These are phyloP conservation scores for Mycena albidolilacea DNA, from an alignment of 768 basidiomycete species.

Conservation along the genomic window DNA sequence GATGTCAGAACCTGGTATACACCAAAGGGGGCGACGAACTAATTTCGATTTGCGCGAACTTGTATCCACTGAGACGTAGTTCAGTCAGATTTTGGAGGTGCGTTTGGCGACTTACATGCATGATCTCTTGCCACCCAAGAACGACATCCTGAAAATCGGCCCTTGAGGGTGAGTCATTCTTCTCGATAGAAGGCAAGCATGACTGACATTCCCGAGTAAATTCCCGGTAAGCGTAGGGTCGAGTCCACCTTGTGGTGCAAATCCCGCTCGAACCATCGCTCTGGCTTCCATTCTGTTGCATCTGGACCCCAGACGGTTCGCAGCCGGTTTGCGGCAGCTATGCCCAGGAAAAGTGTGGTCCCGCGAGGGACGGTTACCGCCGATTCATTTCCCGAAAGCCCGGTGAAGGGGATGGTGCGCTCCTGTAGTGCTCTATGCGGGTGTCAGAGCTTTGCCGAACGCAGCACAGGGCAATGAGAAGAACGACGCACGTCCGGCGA, in stretches of 20 bases:
- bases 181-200: neutral
- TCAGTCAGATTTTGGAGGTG: neutral
- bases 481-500: constrained; percentile 55
- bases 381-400: constrained; percentile 44
- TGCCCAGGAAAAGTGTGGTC: constrained; percentile 64
- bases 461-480: neutral
- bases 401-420: constrained; percentile 55
- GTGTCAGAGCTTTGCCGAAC: neutral
- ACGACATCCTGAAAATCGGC: constrained; percentile 61
- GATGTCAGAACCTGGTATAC: neutral
- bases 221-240: constrained; percentile 59
- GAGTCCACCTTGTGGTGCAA: constrained; percentile 27
- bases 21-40: constrained; percentile 52
- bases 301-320: constrained; percentile 66
- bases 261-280: constrained; percentile 59
- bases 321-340: constrained; percentile 63
- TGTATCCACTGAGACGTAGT: constrained; percentile 57
- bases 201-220: constrained; percentile 66
- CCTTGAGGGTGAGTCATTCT: neutral
- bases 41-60: constrained; percentile 70
- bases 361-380: constrained; percentile 60
- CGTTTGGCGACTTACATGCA: constrained; percentile 60
- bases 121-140: constrained; percentile 67
- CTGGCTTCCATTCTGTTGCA: constrained; percentile 67
- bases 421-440: constrained; percentile 58